These are phyloP conservation scores for Xerocomellus dryophilus DNA, from an alignment of 768 basidiomycete genomes.

Conservation along the genomic window DNA sequence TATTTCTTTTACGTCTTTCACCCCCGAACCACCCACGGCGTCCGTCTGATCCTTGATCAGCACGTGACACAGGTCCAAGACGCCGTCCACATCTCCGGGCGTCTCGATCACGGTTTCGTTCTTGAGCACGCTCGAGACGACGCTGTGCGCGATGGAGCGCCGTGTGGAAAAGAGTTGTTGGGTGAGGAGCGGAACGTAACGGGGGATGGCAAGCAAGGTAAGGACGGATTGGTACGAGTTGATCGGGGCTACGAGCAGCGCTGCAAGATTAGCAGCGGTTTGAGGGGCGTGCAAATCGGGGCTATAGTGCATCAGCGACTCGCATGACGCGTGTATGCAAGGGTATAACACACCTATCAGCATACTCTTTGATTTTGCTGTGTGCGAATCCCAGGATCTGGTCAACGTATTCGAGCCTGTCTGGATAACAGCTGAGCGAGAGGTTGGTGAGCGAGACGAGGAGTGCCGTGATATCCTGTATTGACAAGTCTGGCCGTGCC, in stretches of 20 bases:
- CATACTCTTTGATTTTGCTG: slow-evolving; percentile 79
- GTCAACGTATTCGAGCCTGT: slow-evolving; percentile 94
- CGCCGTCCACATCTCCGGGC: slow-evolving; percentile 91
- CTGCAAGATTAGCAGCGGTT: slow-evolving; percentile 87
- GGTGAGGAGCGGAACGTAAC: slow-evolving; percentile 77
- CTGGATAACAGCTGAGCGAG: slow-evolving; percentile 95
- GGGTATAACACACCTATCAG: slow-evolving; percentile 56
- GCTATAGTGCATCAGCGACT: slow-evolving; percentile 38
- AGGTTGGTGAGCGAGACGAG: slow-evolving; percentile 94
- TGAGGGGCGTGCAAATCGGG: slow-evolving; percentile 85
- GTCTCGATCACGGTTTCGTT: slow-evolving; percentile 95
- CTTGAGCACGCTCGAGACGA: slow-evolving; percentile 92
- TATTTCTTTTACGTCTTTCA: slow-evolving; percentile 38
- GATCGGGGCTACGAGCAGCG: slow-evolving; percentile 89
- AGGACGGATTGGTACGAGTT: slow-evolving; percentile 96
- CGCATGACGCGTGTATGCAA: background rate
- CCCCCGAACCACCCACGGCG: slow-evolving; percentile 35
- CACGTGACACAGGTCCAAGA: slow-evolving; percentile 89
- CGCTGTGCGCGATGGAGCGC: slow-evolving; percentile 89
- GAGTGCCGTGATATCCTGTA: slow-evolving; percentile 96
- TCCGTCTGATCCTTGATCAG: slow-evolving; percentile 84
- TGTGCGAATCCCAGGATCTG: slow-evolving; percentile 90
- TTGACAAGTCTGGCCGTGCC: slow-evolving; percentile 95
- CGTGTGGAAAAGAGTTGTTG: slow-evolving; percentile 89
- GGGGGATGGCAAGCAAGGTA: slow-evolving; percentile 93